Conservation (phyloP, 1,139 yeast species). For the Spathaspora jeffriesii region DNA sequence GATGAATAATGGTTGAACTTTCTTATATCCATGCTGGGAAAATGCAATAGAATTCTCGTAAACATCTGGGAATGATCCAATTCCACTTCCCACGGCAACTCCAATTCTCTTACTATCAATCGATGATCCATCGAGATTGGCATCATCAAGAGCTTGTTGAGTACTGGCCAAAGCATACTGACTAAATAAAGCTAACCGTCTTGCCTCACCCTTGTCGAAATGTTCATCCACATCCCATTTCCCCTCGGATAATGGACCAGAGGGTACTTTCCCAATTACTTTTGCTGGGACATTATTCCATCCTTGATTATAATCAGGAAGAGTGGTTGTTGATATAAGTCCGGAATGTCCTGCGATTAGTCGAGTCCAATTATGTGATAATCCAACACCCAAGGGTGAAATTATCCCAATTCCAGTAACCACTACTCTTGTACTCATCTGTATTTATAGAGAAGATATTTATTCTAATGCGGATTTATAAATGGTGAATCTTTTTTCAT, state of each 20-base stretch:
- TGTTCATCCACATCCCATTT: constrained; percentile 52
- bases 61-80: constrained; percentile 83
- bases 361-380: constrained; percentile 50
- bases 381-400: constrained; percentile 84
- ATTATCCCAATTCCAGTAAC: constrained; percentile 89
- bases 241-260: constrained; percentile 49
- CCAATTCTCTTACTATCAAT: constrained; percentile 46
- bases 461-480: constrained; percentile 18
- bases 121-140: constrained; percentile 31
- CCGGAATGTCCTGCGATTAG: constrained; percentile 57
- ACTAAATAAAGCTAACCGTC: constrained; percentile 71
- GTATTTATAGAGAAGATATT: not conserved
- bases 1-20: constrained; percentile 81
- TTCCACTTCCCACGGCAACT: constrained; percentile 90
- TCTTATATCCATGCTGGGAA: constrained; percentile 57
- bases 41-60: constrained; percentile 60
- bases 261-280: constrained; percentile 75
- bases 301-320: constrained; percentile 46
- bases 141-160: constrained; percentile 71
- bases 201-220: constrained; percentile 42
- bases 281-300: constrained; percentile 69
- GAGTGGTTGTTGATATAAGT: constrained; percentile 50
- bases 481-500: constrained; percentile 35
- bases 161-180: constrained; percentile 83
- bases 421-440: constrained; percentile 52